Evolutionary conservation across 2,329 filamentous ascomycete species (phyloP).

Genomic region (Botrytis byssoidea): DNA sequence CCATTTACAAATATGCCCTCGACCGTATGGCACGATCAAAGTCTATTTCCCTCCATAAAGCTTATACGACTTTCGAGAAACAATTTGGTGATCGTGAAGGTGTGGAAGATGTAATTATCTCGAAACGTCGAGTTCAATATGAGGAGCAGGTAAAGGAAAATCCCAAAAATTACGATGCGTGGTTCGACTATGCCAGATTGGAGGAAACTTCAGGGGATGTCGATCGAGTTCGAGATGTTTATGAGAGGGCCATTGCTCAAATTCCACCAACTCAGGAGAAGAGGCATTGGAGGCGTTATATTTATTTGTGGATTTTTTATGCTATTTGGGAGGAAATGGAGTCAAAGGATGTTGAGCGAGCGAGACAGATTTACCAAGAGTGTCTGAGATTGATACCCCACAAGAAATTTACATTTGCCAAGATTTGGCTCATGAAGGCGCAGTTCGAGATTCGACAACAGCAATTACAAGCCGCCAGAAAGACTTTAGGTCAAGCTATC

Average conservation of each 20-base stretch:
- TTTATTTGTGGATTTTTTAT: conserved; percentile 98
- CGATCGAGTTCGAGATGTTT: conserved; percentile 85
- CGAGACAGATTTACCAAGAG: conserved; percentile 86
- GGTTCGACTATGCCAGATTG: conserved; percentile 91
- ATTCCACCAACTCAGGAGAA: conserved; percentile 95
- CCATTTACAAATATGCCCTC: conserved; percentile 95
- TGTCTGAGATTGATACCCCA: conserved; percentile 87
- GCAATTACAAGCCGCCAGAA: conserved; percentile 76
- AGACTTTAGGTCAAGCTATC: conserved; percentile 84
- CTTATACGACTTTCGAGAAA: conserved; percentile 97
- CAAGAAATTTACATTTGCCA: conserved; percentile 96
- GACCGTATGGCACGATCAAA: conserved; percentile 88
- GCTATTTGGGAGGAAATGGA: conserved; percentile 92
- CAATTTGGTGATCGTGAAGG: conserved; percentile 93
- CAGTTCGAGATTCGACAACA: conserved; percentile 90
- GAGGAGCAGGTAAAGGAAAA: conserved; percentile 94
- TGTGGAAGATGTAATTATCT: conserved; percentile 92
- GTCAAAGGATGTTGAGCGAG: conserved; percentile 72
- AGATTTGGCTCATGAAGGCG: conserved; percentile 90
- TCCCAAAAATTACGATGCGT: conserved; percentile 92
- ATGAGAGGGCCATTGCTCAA: conserved; percentile 93
- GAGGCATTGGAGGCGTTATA: conserved; percentile 93
- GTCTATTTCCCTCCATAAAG: conserved; percentile 81
- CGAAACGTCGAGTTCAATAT: conserved; percentile 88
- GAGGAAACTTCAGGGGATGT: conserved; percentile 83